Evolutionary conservation across 164 flowering plant genomes (phyloP).

Genomic region (Nelumbo lutea): DNA sequence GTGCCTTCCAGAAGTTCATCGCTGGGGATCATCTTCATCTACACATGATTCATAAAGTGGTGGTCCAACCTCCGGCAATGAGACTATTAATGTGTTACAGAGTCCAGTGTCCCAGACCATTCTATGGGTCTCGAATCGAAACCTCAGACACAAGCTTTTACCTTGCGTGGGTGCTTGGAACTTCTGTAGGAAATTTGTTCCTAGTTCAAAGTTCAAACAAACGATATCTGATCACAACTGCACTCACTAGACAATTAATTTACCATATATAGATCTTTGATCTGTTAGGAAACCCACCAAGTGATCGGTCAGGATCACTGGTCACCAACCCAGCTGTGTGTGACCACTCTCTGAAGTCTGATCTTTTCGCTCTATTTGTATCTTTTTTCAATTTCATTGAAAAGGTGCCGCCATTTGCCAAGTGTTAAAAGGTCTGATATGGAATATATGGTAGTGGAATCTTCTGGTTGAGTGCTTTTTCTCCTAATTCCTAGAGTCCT

Average conservation of each 20-base stretch:
- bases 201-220: too few relatives aligned
- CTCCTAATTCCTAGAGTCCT: background rate
- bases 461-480: background rate
- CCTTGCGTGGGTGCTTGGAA: background rate
- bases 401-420: too few relatives aligned
- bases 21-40: too few relatives aligned
- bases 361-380: too few relatives aligned
- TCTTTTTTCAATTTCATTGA: background rate
- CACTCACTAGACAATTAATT: too few relatives aligned
- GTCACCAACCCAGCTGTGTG: constrained; percentile 14
- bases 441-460: too few relatives aligned
- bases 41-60: too few relatives aligned
- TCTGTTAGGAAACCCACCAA: background rate
- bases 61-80: too few relatives aligned
- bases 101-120: background rate
- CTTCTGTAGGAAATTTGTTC: background rate
- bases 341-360: background rate
- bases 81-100: too few relatives aligned
- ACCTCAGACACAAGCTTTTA: background rate
- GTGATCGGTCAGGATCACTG: constrained; percentile 15
- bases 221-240: too few relatives aligned
- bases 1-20: too few relatives aligned
- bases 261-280: background rate
- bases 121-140: background rate
- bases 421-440: too few relatives aligned